A percentile compares a stretch with the other conserved stretches of the same genome.
These are phyloP conservation scores for Protomyces gravidus DNA, from an alignment of 1,139 yeast genomes.

Conservation along the genomic window DNA sequence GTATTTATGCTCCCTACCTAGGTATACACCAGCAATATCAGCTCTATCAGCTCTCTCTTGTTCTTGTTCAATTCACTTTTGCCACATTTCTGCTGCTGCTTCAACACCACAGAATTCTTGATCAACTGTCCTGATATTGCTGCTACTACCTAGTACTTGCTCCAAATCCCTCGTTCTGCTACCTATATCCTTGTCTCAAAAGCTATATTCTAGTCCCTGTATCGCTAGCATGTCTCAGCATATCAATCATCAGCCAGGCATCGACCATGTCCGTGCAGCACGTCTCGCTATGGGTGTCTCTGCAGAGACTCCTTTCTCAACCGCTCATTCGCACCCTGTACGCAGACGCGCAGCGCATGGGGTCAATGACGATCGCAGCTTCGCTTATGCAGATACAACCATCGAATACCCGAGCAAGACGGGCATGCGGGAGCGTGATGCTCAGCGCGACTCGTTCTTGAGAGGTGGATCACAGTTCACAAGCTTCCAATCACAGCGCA, in stretches of 20 bases:
- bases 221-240: neutral
- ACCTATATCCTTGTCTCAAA: neutral
- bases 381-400: neutral
- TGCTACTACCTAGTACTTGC: no score
- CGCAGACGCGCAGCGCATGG: neutral
- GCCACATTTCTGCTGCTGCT: no score
- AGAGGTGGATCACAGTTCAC: slow-evolving; percentile 20
- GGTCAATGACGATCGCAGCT: neutral
- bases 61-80: no score
- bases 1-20: neutral
- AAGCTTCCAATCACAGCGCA: neutral
- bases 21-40: no score
- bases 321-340: neutral
- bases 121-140: no score
- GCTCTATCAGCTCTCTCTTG: no score
- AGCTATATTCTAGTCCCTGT: neutral
- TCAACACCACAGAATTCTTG: no score
- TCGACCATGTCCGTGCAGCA: slow-evolving; percentile 14
- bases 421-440: slow-evolving; percentile 11
- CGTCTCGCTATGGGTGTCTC: slow-evolving; percentile 16
- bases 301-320: neutral
- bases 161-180: no score
- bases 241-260: slow-evolving; percentile 15
- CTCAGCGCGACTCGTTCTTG: slow-evolving; percentile 22
- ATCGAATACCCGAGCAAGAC: slow-evolving; percentile 6